Conservation (phyloP, 306 rosid genomes). For the Alnus rubra region DNA sequence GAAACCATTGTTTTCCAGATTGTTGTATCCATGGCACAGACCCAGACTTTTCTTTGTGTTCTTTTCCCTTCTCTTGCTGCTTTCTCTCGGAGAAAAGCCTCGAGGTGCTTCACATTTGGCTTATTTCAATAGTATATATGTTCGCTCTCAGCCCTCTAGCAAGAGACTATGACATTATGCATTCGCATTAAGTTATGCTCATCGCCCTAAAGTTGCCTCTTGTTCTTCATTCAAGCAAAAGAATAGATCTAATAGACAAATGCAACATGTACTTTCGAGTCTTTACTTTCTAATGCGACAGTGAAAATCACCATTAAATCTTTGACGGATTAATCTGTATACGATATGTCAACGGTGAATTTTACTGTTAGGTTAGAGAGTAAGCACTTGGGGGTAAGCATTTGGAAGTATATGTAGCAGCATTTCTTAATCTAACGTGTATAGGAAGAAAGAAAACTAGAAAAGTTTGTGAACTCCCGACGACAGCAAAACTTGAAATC, state of each 20-base stretch:
- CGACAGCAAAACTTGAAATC: neutral
- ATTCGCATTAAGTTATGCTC: neutral
- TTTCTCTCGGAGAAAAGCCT: conserved; percentile 5
- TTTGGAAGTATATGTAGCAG: too few relatives aligned
- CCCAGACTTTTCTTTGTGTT: conserved; percentile 7
- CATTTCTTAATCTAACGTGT: neutral
- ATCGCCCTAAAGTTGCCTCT: neutral
- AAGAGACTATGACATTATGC: neutral
- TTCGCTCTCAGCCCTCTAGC: neutral
- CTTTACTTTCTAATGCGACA: too few relatives aligned
- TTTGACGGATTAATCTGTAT: too few relatives aligned
- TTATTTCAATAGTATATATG: neutral
- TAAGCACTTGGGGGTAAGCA: too few relatives aligned
- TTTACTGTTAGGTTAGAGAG: too few relatives aligned
- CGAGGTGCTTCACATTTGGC: neutral
- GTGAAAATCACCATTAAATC: too few relatives aligned
- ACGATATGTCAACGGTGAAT: too few relatives aligned
- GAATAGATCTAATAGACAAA: neutral
- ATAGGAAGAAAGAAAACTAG: neutral
- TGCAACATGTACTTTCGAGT: too few relatives aligned
- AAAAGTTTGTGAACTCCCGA: neutral
- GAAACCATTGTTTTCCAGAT: neutral
- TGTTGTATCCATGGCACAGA: neutral
- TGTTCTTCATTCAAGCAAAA: neutral
- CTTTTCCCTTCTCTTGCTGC: neutral